Evolutionary conservation across 768 basidiomycete genomes (phyloP).

Genomic region (Gloeopeniophorella convolvens): DNA sequence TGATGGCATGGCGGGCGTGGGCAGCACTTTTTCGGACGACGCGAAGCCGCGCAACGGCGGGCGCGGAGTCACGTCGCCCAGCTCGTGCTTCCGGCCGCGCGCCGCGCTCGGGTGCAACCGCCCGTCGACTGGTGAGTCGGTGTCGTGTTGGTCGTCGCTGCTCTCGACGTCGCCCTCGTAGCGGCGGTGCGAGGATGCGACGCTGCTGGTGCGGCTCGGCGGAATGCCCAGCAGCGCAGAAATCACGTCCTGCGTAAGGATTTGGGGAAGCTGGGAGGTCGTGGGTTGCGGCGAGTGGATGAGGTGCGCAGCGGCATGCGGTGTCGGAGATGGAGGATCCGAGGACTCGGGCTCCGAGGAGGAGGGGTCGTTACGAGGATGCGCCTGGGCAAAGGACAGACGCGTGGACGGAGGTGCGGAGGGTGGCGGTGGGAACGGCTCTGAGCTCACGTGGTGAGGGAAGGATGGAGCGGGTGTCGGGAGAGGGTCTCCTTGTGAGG

Average conservation of each 20-base stretch:
- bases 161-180: conserved; percentile 34
- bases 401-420: conserved; percentile 19
- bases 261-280: conserved; percentile 47
- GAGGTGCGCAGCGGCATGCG: conserved; percentile 22
- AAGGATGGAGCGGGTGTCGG: conserved; percentile 16
- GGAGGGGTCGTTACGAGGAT: conserved; percentile 13
- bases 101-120: conserved; percentile 10
- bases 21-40: conserved; percentile 9
- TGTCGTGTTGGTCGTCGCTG: conserved; percentile 25
- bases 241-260: conserved; percentile 67
- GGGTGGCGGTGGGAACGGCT: conserved; percentile 19
- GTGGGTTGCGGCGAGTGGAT: conserved; percentile 56
- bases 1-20: conserved; percentile 2
- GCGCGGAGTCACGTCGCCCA: conserved; percentile 57
- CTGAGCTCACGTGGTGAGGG: conserved; percentile 14
- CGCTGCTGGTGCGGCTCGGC: conserved; percentile 31
- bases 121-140: conserved; percentile 21
- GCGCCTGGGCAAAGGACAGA: conserved; percentile 22
- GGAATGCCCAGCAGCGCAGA: conserved; percentile 54
- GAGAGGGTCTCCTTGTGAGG: conserved; percentile 17
- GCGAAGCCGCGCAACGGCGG: conserved; percentile 28
- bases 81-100: conserved; percentile 13
- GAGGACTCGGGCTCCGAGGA: conserved; percentile 13
- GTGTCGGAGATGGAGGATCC: conserved; percentile 2
- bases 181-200: conserved; percentile 27